Evolutionary conservation across 441 rosid genomes (phyloP).

Genomic region (Euphorbia celastroides): DNA sequence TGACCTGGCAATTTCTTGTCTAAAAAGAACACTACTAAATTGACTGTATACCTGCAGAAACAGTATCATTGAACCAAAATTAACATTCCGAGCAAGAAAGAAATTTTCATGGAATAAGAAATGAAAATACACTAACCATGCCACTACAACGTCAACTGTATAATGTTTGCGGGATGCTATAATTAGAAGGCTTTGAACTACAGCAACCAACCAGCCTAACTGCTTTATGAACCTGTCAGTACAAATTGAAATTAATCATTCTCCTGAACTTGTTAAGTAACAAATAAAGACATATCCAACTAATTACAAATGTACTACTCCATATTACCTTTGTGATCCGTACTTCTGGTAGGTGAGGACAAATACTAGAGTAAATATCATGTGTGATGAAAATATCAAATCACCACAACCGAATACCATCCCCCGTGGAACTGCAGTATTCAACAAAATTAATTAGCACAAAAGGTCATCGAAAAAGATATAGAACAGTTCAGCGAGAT

Average conservation of each 20-base stretch:
- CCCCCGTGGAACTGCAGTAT: constrained; percentile 85
- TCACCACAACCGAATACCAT: constrained; percentile 93
- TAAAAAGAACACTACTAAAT: constrained; percentile 81
- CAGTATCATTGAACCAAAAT: constrained; percentile 9
- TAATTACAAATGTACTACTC: too few species aligned
- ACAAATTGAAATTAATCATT: not conserved
- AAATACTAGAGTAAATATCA: constrained; percentile 94
- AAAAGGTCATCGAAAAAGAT: constrained; percentile 18
- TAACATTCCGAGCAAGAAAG: not conserved
- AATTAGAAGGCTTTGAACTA: constrained; percentile 81
- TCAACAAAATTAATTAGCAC: constrained; percentile 21
- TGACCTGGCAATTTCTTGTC: constrained; percentile 96
- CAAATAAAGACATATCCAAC: not conserved
- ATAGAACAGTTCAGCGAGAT: constrained; percentile 2
- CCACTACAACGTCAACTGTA: constrained; percentile 90
- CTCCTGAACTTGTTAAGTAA: not conserved
- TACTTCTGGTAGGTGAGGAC: constrained; percentile 92
- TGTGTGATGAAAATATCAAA: constrained; percentile 97
- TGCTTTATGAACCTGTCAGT: constrained; percentile 76
- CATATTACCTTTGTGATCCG: constrained; percentile 90
- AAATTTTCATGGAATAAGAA: not conserved
- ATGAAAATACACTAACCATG: constrained; percentile 48
- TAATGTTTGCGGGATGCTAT: constrained; percentile 98
- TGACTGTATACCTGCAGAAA: constrained; percentile 84
- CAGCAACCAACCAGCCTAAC: constrained; percentile 68